Evolutionary conservation across 129 eudicot genomes (phyloP), one percentile per base, ranked within the genome.

Genomic region (Calendula officinalis): DNA sequence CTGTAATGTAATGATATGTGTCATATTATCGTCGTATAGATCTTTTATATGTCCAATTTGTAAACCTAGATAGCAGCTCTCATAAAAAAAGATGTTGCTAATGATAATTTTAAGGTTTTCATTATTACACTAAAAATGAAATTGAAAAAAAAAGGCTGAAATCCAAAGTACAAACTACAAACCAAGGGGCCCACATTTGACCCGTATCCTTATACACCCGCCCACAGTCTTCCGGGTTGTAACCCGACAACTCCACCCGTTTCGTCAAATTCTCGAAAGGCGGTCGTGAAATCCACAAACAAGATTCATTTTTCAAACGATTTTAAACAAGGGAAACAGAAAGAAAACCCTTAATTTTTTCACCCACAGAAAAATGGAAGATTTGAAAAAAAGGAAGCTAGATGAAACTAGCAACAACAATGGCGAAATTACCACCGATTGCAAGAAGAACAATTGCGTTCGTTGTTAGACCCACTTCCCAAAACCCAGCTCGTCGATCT

Each of bases 401-500:
- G 66, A 66, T 10, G 77, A 74, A 33, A 37, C 17, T 38, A 27
- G 8, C 44, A 71, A 46, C 46, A 27, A 12, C 44, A 71, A 54
- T 58, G 66, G 69, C 15, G 84, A 68, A 47, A 40, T 33, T 16
- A 6, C 30, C 30, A 22, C 30, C 62, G 8, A 0, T 61, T 46
- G 35, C 22, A 34, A 7, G 76, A 73, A 47, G 75, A 86, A 34
- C 78, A 74, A n/a, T 39, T 82, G 73, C 94, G 84, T 8, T 49
- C 75, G 17, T 75, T 86, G 48, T 75, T 86, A 15, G 94, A 86
- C 49, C 86, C 94, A 47, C 84, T 83, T 15, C 67, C 84, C 69
- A 86, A 86, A 74, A 68, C 84, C 73, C 86, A 79, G 67, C 70
- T 77, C 60, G 84, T 80, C 46, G 94, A 86, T 77, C 78, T 86